Base-by-base conservation (phyloP, 192 early-diverging fungal genomes). In the Backusella psychrophila region DNA sequence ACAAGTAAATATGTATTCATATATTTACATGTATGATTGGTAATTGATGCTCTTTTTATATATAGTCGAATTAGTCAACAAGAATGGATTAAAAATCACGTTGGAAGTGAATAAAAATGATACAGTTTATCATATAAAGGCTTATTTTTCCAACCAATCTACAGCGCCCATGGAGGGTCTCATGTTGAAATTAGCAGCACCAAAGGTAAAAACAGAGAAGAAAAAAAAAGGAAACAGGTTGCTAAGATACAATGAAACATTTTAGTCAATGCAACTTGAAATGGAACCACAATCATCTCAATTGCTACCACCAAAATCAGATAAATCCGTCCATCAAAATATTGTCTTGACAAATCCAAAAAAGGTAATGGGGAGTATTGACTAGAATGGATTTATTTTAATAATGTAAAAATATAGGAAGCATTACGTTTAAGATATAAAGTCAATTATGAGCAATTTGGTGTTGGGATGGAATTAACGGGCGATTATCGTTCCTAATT, bases 1-100 rank as follows among this genome's bases (percentile, higher is more conserved):
- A 56, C 49, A 21, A 19, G 33, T 59, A 36, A 41, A 23, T 44
- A 23, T 36, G 56, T n/a, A 71, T 15, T 34, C 4, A 3, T 68
- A 35, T 68, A 15, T 68, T 4, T 7, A 6, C 17, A 66, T 66
- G 3, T 0, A 66, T 23, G 8, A 2, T 63, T 1, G 56, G 23
- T 26, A 63, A 63, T 29, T 63, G 3, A 38, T 44, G 6, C 39
- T 14, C 17, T 44, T 3, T 17, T 26, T 39, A 21, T 8, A n/a
- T 49, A 29, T 74, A 85, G 81, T 82, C 12, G 65, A 69, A 6
- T 68, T 87, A 15, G 31, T 87, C 3, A 82, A 82, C 36, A 88
- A 83, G 73, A 86, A 86, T 73, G 87, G 87, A 15, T 59, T 88
- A 14, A 80, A 74, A 21, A 88, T 88, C 34, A 80, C 74, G 4